Percentiles rank a stretch among this genome's conserved stretches.
These are phyloP conservation scores for Acidomyces sp. DNA, from an alignment of 495 filamentous ascomycete species.

Conservation along the genomic window DNA sequence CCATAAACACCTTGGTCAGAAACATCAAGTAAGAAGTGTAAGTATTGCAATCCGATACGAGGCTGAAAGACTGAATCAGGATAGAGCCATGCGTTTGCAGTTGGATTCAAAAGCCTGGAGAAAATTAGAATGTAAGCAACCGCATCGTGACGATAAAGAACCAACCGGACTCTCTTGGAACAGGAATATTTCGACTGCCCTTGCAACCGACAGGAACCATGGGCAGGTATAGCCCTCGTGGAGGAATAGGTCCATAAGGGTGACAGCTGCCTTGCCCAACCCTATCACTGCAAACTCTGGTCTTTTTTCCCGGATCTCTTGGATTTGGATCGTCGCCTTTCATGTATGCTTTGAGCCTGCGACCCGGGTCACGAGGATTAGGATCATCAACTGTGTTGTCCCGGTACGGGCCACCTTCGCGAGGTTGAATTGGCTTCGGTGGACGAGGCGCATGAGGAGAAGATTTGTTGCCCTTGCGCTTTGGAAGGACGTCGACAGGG, in stretches of 20 bases:
- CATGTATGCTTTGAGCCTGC: not conserved
- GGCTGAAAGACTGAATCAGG: too few species aligned
- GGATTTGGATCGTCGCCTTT: constrained; percentile 1
- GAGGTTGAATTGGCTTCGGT: constrained; percentile 7
- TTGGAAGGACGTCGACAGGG: not conserved
- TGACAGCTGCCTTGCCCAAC: too few species aligned
- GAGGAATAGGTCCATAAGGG: too few species aligned
- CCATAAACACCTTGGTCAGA: too few species aligned
- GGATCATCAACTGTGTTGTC: not conserved
- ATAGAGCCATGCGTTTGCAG: not conserved
- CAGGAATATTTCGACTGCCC: too few species aligned
- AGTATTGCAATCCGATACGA: too few species aligned
- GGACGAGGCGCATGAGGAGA: constrained; percentile 5
- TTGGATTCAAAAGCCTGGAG: constrained; percentile 2
- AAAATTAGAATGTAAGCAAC: not conserved
- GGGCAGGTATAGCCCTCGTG: too few species aligned
- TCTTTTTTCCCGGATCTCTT: constrained; percentile 1
- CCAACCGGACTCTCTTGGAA: too few species aligned
- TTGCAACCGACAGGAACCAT: too few species aligned
- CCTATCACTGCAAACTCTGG: too few species aligned
- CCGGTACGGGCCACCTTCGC: not conserved
- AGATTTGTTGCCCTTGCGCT: not conserved
- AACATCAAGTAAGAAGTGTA: not conserved
- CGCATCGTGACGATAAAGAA: not conserved
- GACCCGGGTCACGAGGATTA: constrained; percentile 6